Conservation (phyloP, 192 early-diverging fungal genomes). For the Backusella psychrophila region DNA sequence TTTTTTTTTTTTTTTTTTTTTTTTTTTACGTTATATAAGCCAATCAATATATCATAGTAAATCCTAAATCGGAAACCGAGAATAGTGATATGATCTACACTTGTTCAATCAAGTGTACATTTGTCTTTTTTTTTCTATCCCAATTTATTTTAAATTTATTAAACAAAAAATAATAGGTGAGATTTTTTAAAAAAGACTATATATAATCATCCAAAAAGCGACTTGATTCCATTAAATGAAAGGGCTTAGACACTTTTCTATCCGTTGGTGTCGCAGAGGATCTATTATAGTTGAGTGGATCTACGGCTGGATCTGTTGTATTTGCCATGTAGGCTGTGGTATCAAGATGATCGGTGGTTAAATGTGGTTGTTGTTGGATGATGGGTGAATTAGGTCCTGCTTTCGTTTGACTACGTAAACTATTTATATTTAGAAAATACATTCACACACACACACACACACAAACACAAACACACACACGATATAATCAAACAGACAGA, state of each 20-base stretch:
- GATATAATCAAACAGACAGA: not conserved
- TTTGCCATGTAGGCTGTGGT: not conserved
- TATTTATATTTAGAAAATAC: conserved; percentile 1
- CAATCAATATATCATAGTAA: not conserved
- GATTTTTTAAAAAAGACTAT: not conserved
- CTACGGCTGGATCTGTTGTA: not conserved
- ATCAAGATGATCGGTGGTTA: not conserved
- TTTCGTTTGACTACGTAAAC: conserved; percentile 23
- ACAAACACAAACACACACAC: not conserved
- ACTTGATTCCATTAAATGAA: not conserved
- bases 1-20: not conserved
- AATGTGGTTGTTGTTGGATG: not conserved
- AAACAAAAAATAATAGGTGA: not conserved
- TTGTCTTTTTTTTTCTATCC: not conserved
- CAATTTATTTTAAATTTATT: conserved; percentile 3
- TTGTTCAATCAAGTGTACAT: not conserved
- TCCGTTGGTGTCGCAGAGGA: not conserved
- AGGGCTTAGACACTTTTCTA: not conserved
- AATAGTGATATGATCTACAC: not conserved
- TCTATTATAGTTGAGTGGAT: not conserved
- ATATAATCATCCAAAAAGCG: not conserved
- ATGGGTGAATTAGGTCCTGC: not conserved
- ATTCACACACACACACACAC: not conserved
- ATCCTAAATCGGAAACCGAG: not conserved
- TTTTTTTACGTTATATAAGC: no score